These are phyloP conservation scores for Zymoseptoria pseudotritici DNA, from an alignment of 2,329 filamentous ascomycete genomes.

Conservation along the genomic window DNA sequence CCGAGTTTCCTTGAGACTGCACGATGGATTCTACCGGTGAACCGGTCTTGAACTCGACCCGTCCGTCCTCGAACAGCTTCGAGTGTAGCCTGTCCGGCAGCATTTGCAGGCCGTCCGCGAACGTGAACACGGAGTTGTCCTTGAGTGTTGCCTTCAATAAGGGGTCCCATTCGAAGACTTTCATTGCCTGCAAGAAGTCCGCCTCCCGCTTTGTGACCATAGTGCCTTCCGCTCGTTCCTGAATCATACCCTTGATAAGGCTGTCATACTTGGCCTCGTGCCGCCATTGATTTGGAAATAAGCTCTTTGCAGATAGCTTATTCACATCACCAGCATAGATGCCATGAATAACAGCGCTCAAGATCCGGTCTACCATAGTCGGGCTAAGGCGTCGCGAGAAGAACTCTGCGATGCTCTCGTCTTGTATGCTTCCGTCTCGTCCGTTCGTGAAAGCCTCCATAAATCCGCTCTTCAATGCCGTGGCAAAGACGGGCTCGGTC, in stretches of 20 bases:
- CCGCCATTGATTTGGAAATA: conserved; percentile 47
- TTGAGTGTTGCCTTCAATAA: conserved; percentile 28
- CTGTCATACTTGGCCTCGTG: conserved; percentile 41
- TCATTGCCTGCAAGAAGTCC: conserved; percentile 26
- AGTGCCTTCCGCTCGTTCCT: conserved; percentile 24
- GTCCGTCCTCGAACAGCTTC: conserved; percentile 31
- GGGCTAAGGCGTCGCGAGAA: conserved; percentile 49
- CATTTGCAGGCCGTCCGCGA: conserved; percentile 38
- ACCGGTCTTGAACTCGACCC: conserved; percentile 34
- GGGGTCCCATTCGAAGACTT: conserved; percentile 29
- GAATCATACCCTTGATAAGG: conserved; percentile 29
- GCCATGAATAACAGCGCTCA: conserved; percentile 72
- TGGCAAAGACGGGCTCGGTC: conserved; percentile 51
- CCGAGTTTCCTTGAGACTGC: conserved; percentile 20
- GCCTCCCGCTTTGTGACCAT: conserved; percentile 30
- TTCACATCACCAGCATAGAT: conserved; percentile 88
- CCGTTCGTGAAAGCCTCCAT: conserved; percentile 26
- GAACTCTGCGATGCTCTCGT: conserved; percentile 68
- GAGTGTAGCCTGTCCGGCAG: conserved; percentile 32
- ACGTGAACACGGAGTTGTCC: conserved; percentile 36
- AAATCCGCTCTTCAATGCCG: conserved; percentile 33
- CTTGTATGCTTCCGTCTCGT: conserved; percentile 37
- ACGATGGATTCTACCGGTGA: conserved; percentile 42
- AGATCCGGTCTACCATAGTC: conserved; percentile 59
- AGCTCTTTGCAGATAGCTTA: conserved; percentile 64